These are phyloP conservation scores for Monotropa hypopitys DNA, from an alignment of 179 eudicot species.

Conservation along the genomic window DNA sequence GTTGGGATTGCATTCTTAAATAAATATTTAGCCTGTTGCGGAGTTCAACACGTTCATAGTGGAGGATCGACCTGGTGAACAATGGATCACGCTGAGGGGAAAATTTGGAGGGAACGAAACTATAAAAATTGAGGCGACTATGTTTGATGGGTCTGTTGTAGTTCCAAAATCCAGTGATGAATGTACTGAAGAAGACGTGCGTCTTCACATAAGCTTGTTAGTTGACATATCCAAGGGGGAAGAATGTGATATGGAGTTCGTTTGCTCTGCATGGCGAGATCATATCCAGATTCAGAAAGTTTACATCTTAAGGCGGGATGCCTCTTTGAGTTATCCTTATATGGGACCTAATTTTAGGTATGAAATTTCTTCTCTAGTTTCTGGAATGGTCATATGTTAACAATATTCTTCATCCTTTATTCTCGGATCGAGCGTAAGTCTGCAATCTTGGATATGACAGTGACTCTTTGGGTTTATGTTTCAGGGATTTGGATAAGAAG, in stretches of 20 bases:
- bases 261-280: conserved; percentile 75
- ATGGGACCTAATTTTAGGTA: conserved; percentile 61
- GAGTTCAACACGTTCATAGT: conserved; percentile 32
- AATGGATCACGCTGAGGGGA: conserved; percentile 43
- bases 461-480: neutral
- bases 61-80: conserved; percentile 57
- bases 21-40: conserved; percentile 31
- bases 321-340: conserved; percentile 26
- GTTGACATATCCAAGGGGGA: conserved; percentile 53
- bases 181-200: conserved; percentile 24
- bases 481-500: conserved; percentile 46
- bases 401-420: neutral
- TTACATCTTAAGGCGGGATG: conserved; percentile 28
- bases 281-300: conserved; percentile 59
- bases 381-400: neutral
- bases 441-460: neutral
- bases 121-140: conserved; percentile 63
- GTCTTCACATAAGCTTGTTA: conserved; percentile 50
- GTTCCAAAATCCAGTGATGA: conserved; percentile 39
- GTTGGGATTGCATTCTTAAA: neutral
- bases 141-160: conserved; percentile 55
- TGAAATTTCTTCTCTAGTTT: neutral
- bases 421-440: neutral
- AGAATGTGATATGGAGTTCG: conserved; percentile 51
- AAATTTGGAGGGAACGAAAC: conserved; percentile 43